These are phyloP conservation scores for Cladosporium sphaerospermum DNA, from an alignment of 2,329 filamentous ascomycete species.

Conservation along the genomic window DNA sequence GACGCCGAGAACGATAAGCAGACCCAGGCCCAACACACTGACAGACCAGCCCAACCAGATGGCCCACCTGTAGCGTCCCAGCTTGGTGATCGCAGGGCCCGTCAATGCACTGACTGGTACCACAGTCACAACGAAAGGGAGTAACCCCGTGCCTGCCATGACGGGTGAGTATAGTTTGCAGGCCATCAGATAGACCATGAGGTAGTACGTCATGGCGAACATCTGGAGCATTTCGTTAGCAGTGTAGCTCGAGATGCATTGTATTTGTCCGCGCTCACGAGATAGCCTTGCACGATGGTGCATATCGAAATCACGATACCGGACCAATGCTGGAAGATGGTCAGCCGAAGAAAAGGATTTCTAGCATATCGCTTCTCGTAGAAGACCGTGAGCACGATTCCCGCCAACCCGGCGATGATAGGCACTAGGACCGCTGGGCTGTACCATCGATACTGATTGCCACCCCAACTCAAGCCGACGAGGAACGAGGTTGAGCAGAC, in stretches of 20 bases:
- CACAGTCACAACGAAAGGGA: constrained; percentile 31
- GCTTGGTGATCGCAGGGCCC: constrained; percentile 27
- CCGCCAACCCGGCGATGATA: constrained; percentile 28
- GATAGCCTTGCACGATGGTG: constrained; percentile 26
- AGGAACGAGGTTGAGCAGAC: constrained; percentile 22
- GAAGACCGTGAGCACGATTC: constrained; percentile 21
- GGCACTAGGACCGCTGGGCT: constrained; percentile 32
- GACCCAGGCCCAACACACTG: constrained; percentile 35
- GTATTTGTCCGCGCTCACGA: constrained; percentile 13
- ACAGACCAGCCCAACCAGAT: constrained; percentile 27
- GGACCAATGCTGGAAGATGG: constrained; percentile 27
- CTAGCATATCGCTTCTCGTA: constrained; percentile 21
- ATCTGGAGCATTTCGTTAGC: constrained; percentile 11
- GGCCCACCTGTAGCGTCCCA: constrained; percentile 24
- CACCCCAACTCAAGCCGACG: constrained; percentile 32
- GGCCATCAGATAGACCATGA: constrained; percentile 38
- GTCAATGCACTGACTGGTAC: constrained; percentile 22
- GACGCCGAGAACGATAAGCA: constrained; percentile 36
- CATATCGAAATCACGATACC: constrained; percentile 27
- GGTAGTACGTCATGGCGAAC: constrained; percentile 34
- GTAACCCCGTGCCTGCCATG: constrained; percentile 34
- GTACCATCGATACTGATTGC: constrained; percentile 32
- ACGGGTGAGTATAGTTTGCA: constrained; percentile 36
- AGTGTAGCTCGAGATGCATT: neutral
- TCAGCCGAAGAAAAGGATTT: constrained; percentile 26